phyloP scores from a whole-genome alignment of 345 rosid genomes.

The Populus deltoides region DNA sequence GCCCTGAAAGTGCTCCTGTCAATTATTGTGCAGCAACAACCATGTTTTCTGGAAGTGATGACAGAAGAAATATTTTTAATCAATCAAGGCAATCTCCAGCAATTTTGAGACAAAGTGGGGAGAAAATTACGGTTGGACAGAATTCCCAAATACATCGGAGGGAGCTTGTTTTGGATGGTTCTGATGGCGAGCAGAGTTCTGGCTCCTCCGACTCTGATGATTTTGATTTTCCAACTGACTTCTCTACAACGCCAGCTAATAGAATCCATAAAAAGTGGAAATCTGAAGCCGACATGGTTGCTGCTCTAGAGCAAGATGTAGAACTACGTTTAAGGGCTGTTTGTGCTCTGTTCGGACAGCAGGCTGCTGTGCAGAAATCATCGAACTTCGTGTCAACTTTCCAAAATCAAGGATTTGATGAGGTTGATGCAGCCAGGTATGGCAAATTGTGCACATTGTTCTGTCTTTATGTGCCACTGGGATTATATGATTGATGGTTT shows the following conservation, averaged over 20 bases:
- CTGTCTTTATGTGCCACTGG: background rate
- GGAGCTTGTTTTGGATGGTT: background rate
- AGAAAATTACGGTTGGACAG: background rate
- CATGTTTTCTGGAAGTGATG: constrained; percentile 6
- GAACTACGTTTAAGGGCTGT: constrained; percentile 33
- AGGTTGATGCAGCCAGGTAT: constrained; percentile 13
- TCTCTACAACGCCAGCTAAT: background rate
- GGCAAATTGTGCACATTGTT: background rate
- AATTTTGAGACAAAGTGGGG: constrained; percentile 1
- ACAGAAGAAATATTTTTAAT: background rate
- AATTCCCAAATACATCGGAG: background rate
- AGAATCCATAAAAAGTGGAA: constrained; percentile 15
- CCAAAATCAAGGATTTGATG: background rate
- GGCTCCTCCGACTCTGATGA: constrained; percentile 35
- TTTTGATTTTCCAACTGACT: background rate
- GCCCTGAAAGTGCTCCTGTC: constrained; percentile 6
- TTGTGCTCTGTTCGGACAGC: constrained; percentile 32
- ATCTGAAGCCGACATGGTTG: constrained; percentile 15
- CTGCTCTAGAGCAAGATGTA: constrained; percentile 15
- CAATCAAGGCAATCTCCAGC: constrained; percentile 3
- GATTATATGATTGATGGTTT: background rate
- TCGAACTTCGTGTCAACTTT: background rate
- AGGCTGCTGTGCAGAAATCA: background rate
- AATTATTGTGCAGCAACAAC: background rate
- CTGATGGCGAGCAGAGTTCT: constrained; percentile 18